Conservation (phyloP, 371 early-diverging fungal genomes). For the Actinomortierella wolfii region DNA sequence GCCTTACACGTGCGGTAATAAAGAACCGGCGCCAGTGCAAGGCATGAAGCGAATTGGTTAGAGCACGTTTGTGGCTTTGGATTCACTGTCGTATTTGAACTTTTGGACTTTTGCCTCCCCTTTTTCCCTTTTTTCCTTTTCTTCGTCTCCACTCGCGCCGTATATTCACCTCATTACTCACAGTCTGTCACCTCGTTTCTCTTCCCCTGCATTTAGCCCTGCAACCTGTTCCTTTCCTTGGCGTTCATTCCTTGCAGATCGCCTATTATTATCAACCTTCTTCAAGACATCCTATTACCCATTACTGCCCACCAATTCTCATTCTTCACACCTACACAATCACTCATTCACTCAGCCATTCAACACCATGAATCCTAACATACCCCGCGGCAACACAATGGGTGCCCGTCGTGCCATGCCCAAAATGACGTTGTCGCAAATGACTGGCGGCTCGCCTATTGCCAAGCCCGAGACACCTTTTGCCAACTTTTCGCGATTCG, state of each 20-base stretch:
- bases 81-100: too few relatives aligned
- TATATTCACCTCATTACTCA: slow-evolving; percentile 4
- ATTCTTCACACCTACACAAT: background rate
- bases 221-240: too few relatives aligned
- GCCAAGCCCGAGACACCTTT: slow-evolving; percentile 58
- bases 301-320: too few relatives aligned
- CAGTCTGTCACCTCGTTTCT: background rate
- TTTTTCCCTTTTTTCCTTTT: slow-evolving; percentile 2
- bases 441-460: slow-evolving; percentile 21
- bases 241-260: too few relatives aligned
- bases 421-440: slow-evolving; percentile 31
- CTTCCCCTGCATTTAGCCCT: background rate
- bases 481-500: slow-evolving; percentile 72
- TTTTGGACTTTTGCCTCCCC: background rate
- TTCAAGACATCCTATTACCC: too few relatives aligned
- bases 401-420: slow-evolving; percentile 28
- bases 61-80: background rate
- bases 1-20: too few relatives aligned
- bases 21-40: too few relatives aligned
- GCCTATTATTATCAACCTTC: too few relatives aligned
- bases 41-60: background rate
- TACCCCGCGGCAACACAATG: slow-evolving; percentile 24
- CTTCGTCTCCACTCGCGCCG: background rate
- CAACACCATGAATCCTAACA: slow-evolving; percentile 14
- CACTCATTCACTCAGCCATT: slow-evolving; percentile 1